A percentile compares a stretch with the other conserved stretches of the same genome.
Evolutionary conservation across 1,139 yeast genomes (phyloP).

Genomic region (Blastobotrys elegans): DNA sequence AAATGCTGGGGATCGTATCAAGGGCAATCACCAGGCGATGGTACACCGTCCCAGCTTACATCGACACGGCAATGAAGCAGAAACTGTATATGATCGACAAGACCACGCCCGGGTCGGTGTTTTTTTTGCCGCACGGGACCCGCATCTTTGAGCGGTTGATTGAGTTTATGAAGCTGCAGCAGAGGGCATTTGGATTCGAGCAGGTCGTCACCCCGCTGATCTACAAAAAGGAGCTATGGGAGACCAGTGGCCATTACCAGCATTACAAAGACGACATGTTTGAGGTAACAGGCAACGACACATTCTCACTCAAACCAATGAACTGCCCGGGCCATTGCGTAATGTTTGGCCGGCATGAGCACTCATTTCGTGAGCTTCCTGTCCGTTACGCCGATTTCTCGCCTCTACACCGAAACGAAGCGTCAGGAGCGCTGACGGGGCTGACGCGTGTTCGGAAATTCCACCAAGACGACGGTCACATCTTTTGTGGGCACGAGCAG

Average conservation of each 20-base stretch:
- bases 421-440: constrained; percentile 92
- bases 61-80: constrained; percentile 40
- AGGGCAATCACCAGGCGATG: too few species aligned
- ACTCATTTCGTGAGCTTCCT: constrained; percentile 88
- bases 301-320: constrained; percentile 90
- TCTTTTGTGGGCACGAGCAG: constrained; percentile 82
- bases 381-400: constrained; percentile 88
- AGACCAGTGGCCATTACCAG: constrained; percentile 93
- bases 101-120: constrained; percentile 80
- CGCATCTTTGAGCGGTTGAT: constrained; percentile 74
- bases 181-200: constrained; percentile 75
- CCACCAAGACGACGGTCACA: constrained; percentile 99
- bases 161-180: constrained; percentile 79
- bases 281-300: constrained; percentile 46
- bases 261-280: constrained; percentile 96
- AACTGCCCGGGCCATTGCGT: constrained; percentile 98
- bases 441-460: constrained; percentile 91
- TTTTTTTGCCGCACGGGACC: constrained; percentile 89
- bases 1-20: too few species aligned
- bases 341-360: constrained; percentile 73
- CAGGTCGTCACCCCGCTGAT: constrained; percentile 94
- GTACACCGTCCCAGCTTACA: constrained; percentile 10
- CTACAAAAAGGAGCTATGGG: constrained; percentile 81
- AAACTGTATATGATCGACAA: constrained; percentile 71
- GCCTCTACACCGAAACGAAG: constrained; percentile 91